Percentiles rank a stretch among this genome's conserved stretches.
Evolutionary conservation across 495 filamentous ascomycete genomes (phyloP).

Genomic region (Parathielavia hyrcaniae): DNA sequence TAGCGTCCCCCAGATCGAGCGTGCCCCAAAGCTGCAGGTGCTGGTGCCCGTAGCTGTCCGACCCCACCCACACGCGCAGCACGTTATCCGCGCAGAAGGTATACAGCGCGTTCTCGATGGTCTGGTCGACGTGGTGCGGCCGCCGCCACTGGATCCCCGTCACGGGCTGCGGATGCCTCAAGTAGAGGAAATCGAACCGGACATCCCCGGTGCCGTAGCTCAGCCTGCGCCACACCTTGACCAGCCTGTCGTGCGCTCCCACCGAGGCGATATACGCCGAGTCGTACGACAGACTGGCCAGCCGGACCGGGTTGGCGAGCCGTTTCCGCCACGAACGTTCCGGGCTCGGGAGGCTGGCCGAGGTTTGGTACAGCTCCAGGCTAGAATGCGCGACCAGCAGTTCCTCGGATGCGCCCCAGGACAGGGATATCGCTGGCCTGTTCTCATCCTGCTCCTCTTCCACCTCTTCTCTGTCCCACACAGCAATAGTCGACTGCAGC

Average conservation of each 20-base stretch:
- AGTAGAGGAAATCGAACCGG: conserved; percentile 84
- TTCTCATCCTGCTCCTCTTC: background rate
- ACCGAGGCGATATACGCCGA: conserved; percentile 78
- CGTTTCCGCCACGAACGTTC: conserved; percentile 63
- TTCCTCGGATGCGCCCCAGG: conserved; percentile 80
- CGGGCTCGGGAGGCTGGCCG: conserved; percentile 34
- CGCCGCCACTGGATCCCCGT: conserved; percentile 81
- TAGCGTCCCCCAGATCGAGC: conserved; percentile 68
- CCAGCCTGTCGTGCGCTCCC: conserved; percentile 69
- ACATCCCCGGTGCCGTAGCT: conserved; percentile 79
- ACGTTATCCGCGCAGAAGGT: conserved; percentile 82
- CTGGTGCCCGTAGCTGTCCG: conserved; percentile 64
- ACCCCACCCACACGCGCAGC: conserved; percentile 75
- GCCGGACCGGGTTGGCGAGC: conserved; percentile 66
- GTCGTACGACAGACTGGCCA: conserved; percentile 79
- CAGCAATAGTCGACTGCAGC: conserved; percentile 40
- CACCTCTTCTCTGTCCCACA: conserved; percentile 20
- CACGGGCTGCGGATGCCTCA: conserved; percentile 72
- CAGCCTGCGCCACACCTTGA: conserved; percentile 88
- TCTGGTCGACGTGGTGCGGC: conserved; percentile 68
- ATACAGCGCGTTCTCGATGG: conserved; percentile 83
- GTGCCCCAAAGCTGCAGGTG: conserved; percentile 74
- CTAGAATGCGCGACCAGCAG: conserved; percentile 67
- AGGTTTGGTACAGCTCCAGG: conserved; percentile 64
- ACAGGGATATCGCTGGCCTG: conserved; percentile 54